A percentile compares a stretch with the other conserved stretches of the same genome.
Evolutionary conservation across 257 asterid species (phyloP).

Genomic region (Plectranthus barbatus): DNA sequence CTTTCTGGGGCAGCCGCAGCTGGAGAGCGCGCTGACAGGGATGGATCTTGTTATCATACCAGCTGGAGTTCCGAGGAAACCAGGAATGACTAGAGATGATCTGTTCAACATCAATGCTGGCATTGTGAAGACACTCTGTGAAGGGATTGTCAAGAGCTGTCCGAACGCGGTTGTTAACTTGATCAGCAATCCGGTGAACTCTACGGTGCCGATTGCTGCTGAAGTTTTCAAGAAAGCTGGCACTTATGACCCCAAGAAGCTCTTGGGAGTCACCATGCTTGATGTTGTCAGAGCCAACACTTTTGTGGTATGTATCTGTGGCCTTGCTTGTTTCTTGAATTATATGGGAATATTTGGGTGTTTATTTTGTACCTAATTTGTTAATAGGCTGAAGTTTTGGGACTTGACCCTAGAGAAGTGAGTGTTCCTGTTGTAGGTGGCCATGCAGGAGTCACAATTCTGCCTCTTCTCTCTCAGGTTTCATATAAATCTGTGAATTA

Average conservation of each 20-base stretch:
- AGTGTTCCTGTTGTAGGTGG: conserved; percentile 90
- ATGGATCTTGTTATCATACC: conserved; percentile 85
- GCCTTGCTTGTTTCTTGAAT: not conserved
- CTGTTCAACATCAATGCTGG: conserved; percentile 90
- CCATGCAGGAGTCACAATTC: conserved; percentile 88
- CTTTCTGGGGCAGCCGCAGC: conserved; percentile 67
- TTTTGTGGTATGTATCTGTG: conserved; percentile 47
- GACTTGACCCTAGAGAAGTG: conserved; percentile 88
- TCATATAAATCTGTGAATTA: not conserved
- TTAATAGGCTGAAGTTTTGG: conserved; percentile 79
- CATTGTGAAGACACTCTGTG: conserved; percentile 71
- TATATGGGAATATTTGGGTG: not conserved
- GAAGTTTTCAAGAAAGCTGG: conserved; percentile 94
- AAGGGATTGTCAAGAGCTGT: conserved; percentile 69
- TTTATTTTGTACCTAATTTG: not conserved
- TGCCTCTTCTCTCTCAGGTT: conserved; percentile 93
- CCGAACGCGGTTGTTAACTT: conserved; percentile 75
- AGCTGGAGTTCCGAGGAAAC: conserved; percentile 91
- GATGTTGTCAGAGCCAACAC: conserved; percentile 92
- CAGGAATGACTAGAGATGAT: conserved; percentile 92
- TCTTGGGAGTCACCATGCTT: conserved; percentile 86
- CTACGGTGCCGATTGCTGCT: conserved; percentile 88
- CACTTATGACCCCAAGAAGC: conserved; percentile 73
- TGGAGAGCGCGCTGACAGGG: conserved; percentile 77
- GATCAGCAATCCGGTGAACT: conserved; percentile 89